Percentiles rank a stretch among this genome's conserved stretches.
Evolutionary conservation across 805 yeast species (phyloP).

Genomic region (Kuraishia piskuri): DNA sequence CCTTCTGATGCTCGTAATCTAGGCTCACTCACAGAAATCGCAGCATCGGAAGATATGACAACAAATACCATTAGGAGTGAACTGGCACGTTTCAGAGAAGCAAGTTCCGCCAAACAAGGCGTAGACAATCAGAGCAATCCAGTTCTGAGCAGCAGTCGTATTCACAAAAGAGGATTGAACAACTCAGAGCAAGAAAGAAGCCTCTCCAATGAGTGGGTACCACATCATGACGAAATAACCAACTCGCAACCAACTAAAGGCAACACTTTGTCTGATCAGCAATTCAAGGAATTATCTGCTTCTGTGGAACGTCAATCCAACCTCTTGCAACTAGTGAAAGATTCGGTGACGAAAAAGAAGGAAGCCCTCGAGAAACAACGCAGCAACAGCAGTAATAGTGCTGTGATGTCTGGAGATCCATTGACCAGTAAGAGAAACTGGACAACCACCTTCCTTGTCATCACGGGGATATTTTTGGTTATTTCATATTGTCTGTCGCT

Average conservation of each 20-base stretch:
- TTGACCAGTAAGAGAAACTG: not conserved
- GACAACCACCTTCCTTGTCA: not conserved
- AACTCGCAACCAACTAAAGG: not conserved
- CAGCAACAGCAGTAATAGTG: too few species aligned
- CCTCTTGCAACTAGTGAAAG: not conserved
- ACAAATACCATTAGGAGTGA: constrained; percentile 2
- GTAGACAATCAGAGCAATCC: not conserved
- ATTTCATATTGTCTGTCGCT: not conserved
- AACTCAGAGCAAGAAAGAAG: not conserved
- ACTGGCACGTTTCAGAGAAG: constrained; percentile 4
- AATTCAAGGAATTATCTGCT: not conserved
- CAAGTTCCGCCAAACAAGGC: not conserved
- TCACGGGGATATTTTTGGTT: not conserved
- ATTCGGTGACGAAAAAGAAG: not conserved
- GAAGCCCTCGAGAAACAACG: not conserved
- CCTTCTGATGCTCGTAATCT: constrained; percentile 1
- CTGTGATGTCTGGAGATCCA: not conserved
- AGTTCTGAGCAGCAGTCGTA: too few species aligned
- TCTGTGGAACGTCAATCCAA: not conserved
- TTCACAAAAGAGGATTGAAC: too few species aligned
- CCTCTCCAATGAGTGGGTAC: not conserved
- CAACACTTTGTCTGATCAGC: not conserved
- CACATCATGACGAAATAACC: not conserved
- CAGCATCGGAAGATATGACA: not conserved
- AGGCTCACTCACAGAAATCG: not conserved